Base-by-base conservation (phyloP, 192 early-diverging fungal species). In the Backusella australiensis region DNA sequence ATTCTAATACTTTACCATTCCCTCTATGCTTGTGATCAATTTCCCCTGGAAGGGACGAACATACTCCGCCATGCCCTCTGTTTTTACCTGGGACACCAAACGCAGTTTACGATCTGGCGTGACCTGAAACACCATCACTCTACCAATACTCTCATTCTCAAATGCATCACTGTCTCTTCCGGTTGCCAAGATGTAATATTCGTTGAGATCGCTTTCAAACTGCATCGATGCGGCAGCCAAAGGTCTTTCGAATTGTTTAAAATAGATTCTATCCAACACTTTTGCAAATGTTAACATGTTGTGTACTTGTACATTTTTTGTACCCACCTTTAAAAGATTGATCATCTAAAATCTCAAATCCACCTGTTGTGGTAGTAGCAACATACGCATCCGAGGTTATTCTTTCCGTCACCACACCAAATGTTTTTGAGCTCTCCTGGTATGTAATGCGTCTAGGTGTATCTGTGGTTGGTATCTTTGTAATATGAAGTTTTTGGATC, bases 401-500 rank as follows among this genome's bases (percentile, higher is more conserved):
- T 59, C 73, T 67, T 17, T 83, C 81, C 32, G 92, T 93, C 7
- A 96, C 81, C 8, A 97, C 75, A 21, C 85, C 95, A 82, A 96
- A 89, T 6, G 90, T 88, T 4, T 82, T 78, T 21, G 82, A 68
- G 0, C 80, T 74, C 29, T 90, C 87, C 49, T 92, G 83, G 66
- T 93, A 86, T 0, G 84, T 85, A 52, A 99, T 91, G 19, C 96
- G 88, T 8, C 90, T 86, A 0, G 92, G 87, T 59, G 86, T 92
- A 73, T 94, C 93, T 0, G 83, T 82, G 35, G 96, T 82, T 6
- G 90, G 86, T 26, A 91, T 78, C 15, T 84, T 92, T n/a, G 89
- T 90, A 71, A 99, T 89, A 80, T 99, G 97, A 34, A 99, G 85
- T 76, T 94, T 94, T 78, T 97, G 94, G 44, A 96, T 92, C 17